Base-by-base conservation (phyloP, 176 grass and related monocot genomes). In the Carex myosuroides region DNA sequence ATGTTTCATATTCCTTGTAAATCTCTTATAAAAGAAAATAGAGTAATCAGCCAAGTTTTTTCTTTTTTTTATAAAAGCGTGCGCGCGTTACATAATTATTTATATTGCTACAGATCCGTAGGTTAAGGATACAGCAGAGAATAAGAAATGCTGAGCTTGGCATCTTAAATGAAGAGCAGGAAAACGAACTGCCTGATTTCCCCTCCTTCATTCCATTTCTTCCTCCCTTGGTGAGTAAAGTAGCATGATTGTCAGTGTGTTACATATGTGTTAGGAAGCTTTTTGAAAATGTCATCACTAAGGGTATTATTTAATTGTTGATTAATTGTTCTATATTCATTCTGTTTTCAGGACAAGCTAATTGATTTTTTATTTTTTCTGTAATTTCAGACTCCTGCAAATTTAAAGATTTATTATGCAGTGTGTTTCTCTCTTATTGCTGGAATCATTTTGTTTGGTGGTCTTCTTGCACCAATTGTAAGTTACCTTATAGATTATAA, bases 101-200 rank as follows among this genome's bases (percentile, higher is more conserved):
- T 66, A 67, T 53, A 18, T 33, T 22, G 60, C 12, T 55, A 48
- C 83, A 99, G 96, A 94, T 99, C 89, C 92, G 96, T 29, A 92
- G 96, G 44, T 78, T 99, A 85, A 92, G 96, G 87, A 99, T 99
- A 95, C 96, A 99, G 20, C 96, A 99, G 84, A 95, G 96, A 88
- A 95, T 99, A 88, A 99, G 86, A 87, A 99, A 90, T 92, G 91
- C 84, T 54, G 93, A 99, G 83, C 96, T 95, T 79, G 96, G 96
- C 84, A 94, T 94, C 60, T 90, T 87, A 83, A 88, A 79, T 68
- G 96, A 99, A 58, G 91, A 88, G 63, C 87, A 85, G 66, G 91
- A 95, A 82, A 79, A 85, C 60, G 96, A 95, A 88, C 88, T 99
- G 79, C 96, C 96, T 82, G 96, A 99, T 90, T 99, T 99, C 85